phyloP scores from a whole-genome alignment of 345 rosid genomes.

The Citrus medica region DNA sequence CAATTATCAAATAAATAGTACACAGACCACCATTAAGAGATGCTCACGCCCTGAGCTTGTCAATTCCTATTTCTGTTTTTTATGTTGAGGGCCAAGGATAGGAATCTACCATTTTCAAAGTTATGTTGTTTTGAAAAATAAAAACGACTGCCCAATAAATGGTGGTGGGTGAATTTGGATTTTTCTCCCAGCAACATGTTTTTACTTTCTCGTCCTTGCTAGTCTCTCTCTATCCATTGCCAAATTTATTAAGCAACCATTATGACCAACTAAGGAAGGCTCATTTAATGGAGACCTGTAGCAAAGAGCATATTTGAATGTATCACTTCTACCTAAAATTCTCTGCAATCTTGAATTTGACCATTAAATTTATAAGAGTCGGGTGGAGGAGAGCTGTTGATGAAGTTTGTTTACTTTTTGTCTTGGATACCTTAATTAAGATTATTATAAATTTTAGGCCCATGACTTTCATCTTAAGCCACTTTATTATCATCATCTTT shows the following conservation, averaged over 20 bases:
- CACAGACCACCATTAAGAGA: not conserved
- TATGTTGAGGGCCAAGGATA: no score
- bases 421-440: not conserved
- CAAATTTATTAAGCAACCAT: not conserved
- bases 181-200: not conserved
- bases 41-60: not conserved
- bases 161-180: not conserved
- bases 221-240: not conserved
- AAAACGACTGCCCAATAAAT: not conserved
- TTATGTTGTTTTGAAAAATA: not conserved
- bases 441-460: not conserved
- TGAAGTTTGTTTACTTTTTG: not conserved
- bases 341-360: not conserved
- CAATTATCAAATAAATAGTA: not conserved
- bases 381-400: not conserved
- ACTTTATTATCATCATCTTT: not conserved
- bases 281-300: not conserved
- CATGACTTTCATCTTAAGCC: not conserved
- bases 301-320: not conserved
- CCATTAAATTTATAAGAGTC: not conserved
- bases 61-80: not conserved
- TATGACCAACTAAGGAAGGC: not conserved
- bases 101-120: not conserved
- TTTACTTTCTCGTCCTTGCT: not conserved
- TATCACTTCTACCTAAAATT: not conserved